Base-by-base conservation (phyloP, 257 asterid species). In the Gentiana straminea region DNA sequence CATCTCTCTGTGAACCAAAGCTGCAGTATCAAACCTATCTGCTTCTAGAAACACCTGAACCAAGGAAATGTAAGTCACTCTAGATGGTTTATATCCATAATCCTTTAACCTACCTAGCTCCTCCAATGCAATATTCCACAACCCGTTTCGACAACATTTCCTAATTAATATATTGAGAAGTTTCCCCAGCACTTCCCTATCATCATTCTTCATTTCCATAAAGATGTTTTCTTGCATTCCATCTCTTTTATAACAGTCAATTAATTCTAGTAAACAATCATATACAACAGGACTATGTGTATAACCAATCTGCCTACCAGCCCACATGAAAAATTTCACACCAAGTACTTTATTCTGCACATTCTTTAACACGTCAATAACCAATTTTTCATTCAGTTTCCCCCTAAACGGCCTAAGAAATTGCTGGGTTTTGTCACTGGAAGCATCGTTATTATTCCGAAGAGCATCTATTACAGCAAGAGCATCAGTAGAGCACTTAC, bases 261-360 rank as follows among this genome's bases (percentile, higher is more conserved):
- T 51, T 59, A 84, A 74, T 62, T 83, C 96, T 12, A 91, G 65
- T 67, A 91, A 68, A 72, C 94, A 82, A 54, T 84, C 73, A 63
- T 76, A 87, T 55, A 78, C 98, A 61, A 69, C 69, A 13, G 61
- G 36, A 60, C 69, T 84, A 69, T 87, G 98, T 77, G 51, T 61
- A 71, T 87, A 91, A 41, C 98, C 96, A 59, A 87, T 84, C 62
- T 91, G 98, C 73, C 81, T 77, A 60, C 98, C 97, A 38, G 95
- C 96, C 98, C 98, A 91, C 81, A 83, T 69, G 69, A 87, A 91
- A 75, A 91, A 87, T 73, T 73, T 83, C 13, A 83, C 81, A 24
- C 96, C 98, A 69, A 87, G 68, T 62, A 79, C 94, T 54, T 70
- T 62, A 63, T 61, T 83, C 5, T 63, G 80, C 58, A 91, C 73